Percentiles rank a stretch among this genome's conserved stretches.
These are phyloP conservation scores for Paraurostyla sp. DNA, from an alignment of 73 alveolate genomes.

Conservation along the genomic window DNA sequence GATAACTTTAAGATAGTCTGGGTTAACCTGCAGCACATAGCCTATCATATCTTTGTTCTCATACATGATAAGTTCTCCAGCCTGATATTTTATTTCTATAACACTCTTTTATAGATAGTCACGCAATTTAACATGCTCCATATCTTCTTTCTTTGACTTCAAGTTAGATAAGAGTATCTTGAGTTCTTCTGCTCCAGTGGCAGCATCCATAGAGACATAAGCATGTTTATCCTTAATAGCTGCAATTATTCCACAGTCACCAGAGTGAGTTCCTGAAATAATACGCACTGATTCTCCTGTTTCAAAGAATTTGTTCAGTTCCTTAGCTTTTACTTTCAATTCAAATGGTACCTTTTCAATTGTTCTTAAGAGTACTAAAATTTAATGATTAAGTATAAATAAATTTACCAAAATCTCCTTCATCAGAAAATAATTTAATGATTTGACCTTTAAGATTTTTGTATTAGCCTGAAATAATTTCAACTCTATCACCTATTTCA, in stretches of 20 bases:
- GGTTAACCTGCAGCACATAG: conserved; percentile 26
- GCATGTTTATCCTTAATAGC: conserved; percentile 47
- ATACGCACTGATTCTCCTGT: conserved; percentile 54
- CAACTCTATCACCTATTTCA: conserved; percentile 62
- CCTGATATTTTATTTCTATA: background rate
- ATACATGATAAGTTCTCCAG: conserved; percentile 53
- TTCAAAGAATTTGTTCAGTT: conserved; percentile 38
- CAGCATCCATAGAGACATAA: conserved; percentile 28
- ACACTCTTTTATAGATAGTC: conserved; percentile 6
- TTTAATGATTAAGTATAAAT: background rate
- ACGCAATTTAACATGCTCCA: conserved; percentile 5
- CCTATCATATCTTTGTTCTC: background rate
- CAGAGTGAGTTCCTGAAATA: conserved; percentile 57
- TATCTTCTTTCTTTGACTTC: conserved; percentile 28
- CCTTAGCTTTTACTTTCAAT: background rate
- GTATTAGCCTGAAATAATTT: background rate
- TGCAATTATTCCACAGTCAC: conserved; percentile 46
- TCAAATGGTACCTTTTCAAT: conserved; percentile 30
- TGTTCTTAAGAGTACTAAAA: background rate
- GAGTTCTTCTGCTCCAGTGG: background rate
- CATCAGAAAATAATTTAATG: background rate
- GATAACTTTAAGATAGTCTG: conserved; percentile 35
- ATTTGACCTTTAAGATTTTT: background rate
- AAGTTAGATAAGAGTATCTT: conserved; percentile 36
- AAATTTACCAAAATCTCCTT: background rate